Base-by-base conservation (phyloP, 2,329 filamentous ascomycete species). In the Balansia obtecta region DNA sequence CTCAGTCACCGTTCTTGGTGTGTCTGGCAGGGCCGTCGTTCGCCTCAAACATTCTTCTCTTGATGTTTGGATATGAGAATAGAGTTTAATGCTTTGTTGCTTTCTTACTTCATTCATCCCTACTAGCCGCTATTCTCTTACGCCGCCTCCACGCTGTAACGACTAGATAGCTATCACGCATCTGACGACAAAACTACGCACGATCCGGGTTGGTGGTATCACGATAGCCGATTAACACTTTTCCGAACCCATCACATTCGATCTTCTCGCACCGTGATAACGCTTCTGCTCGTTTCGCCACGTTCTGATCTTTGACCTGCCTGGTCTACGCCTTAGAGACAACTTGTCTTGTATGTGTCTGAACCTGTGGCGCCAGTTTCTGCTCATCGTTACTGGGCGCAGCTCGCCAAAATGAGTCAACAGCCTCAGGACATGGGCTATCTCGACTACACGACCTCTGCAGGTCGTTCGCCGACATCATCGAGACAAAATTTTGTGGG, bases 391-490 rank as follows among this genome's bases (percentile, higher is more conserved):
- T 50, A 55, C 55, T 54, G 56, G 56, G 54, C 52, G 49, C 43
- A 40, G 20, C 43, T 38, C 42, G 20, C 41, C 33, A 43, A 64
- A 48, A 69, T 69, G 67, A 65, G 63, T 58, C 76, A 78, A 62
- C 76, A 76, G 62, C 67, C 63, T 50, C 71, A 76, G 65, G 82
- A 86, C 53, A 81, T 85, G 75, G 59, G 64, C 50, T 89, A 87
- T 72, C 80, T 86, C 70, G 83, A 87, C 58, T 85, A 86, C 59
- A 68, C 77, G 52, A 68, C 67, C 40, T 62, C 71, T 34, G 60
- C 77, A 54, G 83, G 82, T 64, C 84, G 86, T 62, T 71, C 68
- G 56, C 87, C 88, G 39, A 83, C 80, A 62, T 82, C 84, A 33
- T 82, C 86, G 47, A 68, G 74, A 64, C 85, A 86, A 53, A 74